Conservation (phyloP, 2,329 filamentous ascomycete species). For the Hypoxylon sp. region DNA sequence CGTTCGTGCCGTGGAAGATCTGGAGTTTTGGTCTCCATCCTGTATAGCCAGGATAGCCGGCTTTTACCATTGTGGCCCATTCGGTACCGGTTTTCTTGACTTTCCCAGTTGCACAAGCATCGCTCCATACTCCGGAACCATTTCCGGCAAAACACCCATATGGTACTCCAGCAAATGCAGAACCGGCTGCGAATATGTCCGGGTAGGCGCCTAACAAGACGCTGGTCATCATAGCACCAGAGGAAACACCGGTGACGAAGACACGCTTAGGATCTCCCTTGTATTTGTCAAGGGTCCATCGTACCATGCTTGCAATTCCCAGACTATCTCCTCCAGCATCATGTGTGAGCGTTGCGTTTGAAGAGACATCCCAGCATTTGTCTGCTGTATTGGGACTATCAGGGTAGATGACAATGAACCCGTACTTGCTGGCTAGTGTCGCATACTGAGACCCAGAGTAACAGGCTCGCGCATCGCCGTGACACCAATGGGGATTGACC, state of each 20-base stretch:
- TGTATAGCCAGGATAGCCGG: slow-evolving; percentile 65
- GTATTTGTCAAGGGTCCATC: slow-evolving; percentile 55
- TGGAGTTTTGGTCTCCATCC: slow-evolving; percentile 70
- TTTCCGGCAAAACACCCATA: slow-evolving; percentile 66
- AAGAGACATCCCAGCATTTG: slow-evolving; percentile 73
- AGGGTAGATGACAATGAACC: slow-evolving; percentile 53
- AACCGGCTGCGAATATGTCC: slow-evolving; percentile 63
- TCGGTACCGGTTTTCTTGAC: slow-evolving; percentile 55
- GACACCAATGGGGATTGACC: slow-evolving; percentile 72
- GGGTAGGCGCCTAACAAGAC: slow-evolving; percentile 65
- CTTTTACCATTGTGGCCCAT: slow-evolving; percentile 57
- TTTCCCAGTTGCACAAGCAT: slow-evolving; percentile 66
- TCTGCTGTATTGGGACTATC: slow-evolving; percentile 56
- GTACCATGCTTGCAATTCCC: slow-evolving; percentile 59
- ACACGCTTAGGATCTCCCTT: slow-evolving; percentile 53
- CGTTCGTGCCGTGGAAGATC: slow-evolving; percentile 69
- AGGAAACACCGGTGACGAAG: slow-evolving; percentile 54
- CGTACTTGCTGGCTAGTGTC: slow-evolving; percentile 66
- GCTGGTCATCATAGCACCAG: slow-evolving; percentile 56
- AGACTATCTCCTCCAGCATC: slow-evolving; percentile 58
- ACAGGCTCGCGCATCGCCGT: slow-evolving; percentile 66
- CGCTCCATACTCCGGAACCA: slow-evolving; percentile 65
- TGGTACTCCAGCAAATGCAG: slow-evolving; percentile 63
- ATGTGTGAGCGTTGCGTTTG: slow-evolving; percentile 54
- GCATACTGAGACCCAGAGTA: slow-evolving; percentile 68